These are phyloP conservation scores for Tagetes patula DNA, from an alignment of 129 eudicot species.

Conservation along the genomic window DNA sequence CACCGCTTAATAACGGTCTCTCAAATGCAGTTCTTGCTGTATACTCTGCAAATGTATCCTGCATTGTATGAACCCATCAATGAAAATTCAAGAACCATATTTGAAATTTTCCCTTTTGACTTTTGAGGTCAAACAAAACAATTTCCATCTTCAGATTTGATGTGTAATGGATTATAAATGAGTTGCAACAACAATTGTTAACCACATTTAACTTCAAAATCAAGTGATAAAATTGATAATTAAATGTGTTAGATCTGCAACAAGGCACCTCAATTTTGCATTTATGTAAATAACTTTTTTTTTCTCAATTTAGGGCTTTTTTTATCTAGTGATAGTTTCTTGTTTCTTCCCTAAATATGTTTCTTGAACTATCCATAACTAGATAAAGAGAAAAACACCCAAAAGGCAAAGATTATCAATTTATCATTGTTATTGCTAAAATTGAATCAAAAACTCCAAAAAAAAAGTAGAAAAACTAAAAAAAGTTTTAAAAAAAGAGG, in stretches of 20 bases:
- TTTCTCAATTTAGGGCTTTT: not conserved
- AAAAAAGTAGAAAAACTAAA: not conserved
- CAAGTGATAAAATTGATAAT: constrained; percentile 3
- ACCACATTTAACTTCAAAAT: not conserved
- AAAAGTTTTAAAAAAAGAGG: not conserved
- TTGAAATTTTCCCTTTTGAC: not conserved
- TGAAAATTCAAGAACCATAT: not conserved
- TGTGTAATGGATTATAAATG: not conserved
- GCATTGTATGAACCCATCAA: constrained; percentile 30
- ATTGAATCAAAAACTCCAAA: not conserved
- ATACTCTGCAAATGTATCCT: constrained; percentile 89
- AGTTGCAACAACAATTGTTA: constrained; percentile 13
- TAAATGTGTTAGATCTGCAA: constrained; percentile 3
- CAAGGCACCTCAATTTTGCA: constrained; percentile 27
- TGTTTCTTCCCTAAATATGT: not conserved
- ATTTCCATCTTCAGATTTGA: constrained; percentile 28
- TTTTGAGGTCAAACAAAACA: constrained; percentile 21
- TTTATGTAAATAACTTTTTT: constrained; percentile 3
- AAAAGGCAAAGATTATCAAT: not conserved
- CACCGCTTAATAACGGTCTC: constrained; percentile 81
- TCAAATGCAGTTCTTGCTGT: constrained; percentile 85
- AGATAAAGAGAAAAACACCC: constrained; percentile 1
- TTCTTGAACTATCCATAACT: constrained; percentile 21
- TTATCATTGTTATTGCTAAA: constrained; percentile 7
- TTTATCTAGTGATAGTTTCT: not conserved